phyloP scores from a whole-genome alignment of 768 basidiomycete genomes.

The Mycena kentingensis region DNA sequence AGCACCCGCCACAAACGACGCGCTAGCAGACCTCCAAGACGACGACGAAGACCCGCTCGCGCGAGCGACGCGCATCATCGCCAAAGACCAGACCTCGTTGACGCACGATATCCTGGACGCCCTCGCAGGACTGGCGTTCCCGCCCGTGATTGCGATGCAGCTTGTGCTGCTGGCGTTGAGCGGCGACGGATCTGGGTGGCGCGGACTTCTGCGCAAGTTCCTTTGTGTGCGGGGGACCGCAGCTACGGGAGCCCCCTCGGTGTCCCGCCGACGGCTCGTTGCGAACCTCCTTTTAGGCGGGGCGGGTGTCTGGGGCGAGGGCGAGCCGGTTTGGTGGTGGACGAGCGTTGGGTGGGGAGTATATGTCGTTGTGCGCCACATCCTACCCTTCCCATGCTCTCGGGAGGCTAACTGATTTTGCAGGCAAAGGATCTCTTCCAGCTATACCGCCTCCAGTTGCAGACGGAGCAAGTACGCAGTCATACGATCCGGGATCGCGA shows the following conservation, averaged over 20 bases:
- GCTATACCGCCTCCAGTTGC: conserved; percentile 47
- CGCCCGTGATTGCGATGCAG: conserved; percentile 27
- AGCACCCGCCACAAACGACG: conserved; percentile 21
- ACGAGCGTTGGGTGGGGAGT: conserved; percentile 51
- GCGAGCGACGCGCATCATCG: conserved; percentile 12
- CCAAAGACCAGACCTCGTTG: conserved; percentile 18
- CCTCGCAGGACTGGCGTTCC: conserved; percentile 2
- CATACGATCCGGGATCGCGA: conserved; percentile 49
- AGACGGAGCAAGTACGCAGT: conserved; percentile 50
- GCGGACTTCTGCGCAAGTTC: conserved; percentile 19
- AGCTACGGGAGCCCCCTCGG: conserved; percentile 22
- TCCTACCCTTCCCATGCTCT: neutral
- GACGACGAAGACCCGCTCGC: conserved; percentile 16
- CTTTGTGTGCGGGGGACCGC: conserved; percentile 21
- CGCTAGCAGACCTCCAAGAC: conserved; percentile 20
- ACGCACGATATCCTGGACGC: conserved; percentile 28
- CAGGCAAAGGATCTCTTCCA: conserved; percentile 50
- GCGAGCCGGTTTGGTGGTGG: conserved; percentile 59
- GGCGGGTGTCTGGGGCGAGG: conserved; percentile 46
- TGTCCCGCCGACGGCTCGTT: conserved; percentile 27
- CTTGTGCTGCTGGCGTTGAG: conserved; percentile 8
- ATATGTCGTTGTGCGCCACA: conserved; percentile 42
- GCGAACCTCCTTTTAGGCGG: conserved; percentile 34
- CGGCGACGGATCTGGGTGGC: neutral
- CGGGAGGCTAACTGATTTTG: neutral